Base-by-base conservation (phyloP, 176 grass and related monocot species). In the Secale cereale region DNA sequence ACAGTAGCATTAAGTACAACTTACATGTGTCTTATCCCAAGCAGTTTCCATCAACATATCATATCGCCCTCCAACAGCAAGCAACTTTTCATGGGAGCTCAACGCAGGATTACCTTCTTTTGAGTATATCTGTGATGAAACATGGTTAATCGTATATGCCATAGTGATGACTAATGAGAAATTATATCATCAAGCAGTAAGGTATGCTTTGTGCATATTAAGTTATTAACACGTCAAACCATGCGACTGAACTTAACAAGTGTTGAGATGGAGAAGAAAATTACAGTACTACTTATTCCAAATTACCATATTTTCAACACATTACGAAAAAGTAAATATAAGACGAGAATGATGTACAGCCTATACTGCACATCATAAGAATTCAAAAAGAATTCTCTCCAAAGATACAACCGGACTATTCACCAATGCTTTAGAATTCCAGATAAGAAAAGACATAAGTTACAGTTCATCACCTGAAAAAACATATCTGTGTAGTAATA, bases 41-140 rank as follows among this genome's bases (percentile, higher is more conserved):
- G 82, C 83, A 88, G 93, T 89, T 65, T 92, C 81, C 59, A 95
- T 78, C 82, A 98, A 89, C 85, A 84, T 28, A 93, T 98, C 96
- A 83, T 95, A 95, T 65, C 93, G 91, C 2, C 96, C 96, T 50
- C 96, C 96, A 95, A 94, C 88, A 81, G 93, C 96, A 25, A 98
- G 77, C 63, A 98, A 87, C n/a, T 87, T 93, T 81, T 90, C 87
- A 59, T 98, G 88, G 80, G 81, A 81, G 86, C 70, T 73, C 75
- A 77, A 63, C 68, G 59, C 78, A 85, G 80, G 85, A 40, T 78
- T 89, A 66, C 77, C 88, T 89, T 98, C 96, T 90, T 93, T 94
- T 54, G 91, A 82, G 80, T 98, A 98, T 69, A 98, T 76, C 96
- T 98, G 81, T 54, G 41, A 86, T 29, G 22, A 76, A 19, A 74